Evolutionary conservation across 129 eudicot genomes (phyloP).

Genomic region (Artemisia argyi): DNA sequence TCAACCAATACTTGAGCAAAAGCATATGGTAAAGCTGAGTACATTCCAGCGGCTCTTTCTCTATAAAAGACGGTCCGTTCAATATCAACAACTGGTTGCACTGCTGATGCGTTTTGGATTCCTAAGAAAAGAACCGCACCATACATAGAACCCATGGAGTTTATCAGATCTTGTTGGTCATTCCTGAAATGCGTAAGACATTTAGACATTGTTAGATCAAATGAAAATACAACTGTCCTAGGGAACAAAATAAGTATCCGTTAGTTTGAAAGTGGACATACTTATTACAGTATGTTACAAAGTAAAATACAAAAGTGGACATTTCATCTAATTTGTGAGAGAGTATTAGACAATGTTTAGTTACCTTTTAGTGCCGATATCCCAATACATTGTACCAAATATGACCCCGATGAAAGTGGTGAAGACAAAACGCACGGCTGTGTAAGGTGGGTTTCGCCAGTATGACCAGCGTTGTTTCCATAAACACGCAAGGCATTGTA

Average conservation of each 20-base stretch:
- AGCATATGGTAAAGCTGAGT: slow-evolving; percentile 52
- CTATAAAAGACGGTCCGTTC: slow-evolving; percentile 54
- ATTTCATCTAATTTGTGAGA: not conserved
- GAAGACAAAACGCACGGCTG: slow-evolving; percentile 40
- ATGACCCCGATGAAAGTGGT: slow-evolving; percentile 37
- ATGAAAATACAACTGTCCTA: not conserved
- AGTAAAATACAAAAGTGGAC: no score
- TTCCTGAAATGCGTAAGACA: slow-evolving; percentile 16
- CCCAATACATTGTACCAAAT: slow-evolving; percentile 54
- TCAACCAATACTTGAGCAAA: slow-evolving; percentile 50
- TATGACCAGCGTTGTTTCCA: slow-evolving; percentile 58
- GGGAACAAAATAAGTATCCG: not conserved
- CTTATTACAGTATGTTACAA: no score
- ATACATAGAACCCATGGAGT: slow-evolving; percentile 55
- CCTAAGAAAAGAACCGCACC: slow-evolving; percentile 43
- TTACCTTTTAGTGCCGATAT: slow-evolving; percentile 45
- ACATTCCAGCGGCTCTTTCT: slow-evolving; percentile 58
- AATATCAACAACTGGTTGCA: slow-evolving; percentile 47
- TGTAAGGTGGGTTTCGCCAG: slow-evolving; percentile 53
- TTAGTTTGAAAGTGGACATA: no score
- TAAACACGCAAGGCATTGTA: slow-evolving; percentile 39
- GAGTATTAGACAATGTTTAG: not conserved
- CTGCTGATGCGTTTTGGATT: slow-evolving; percentile 40
- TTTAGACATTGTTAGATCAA: not conserved
- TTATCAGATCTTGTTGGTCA: slow-evolving; percentile 28